Evolutionary conservation across 2,329 filamentous ascomycete genomes (phyloP).

Genomic region (Calycina marina): DNA sequence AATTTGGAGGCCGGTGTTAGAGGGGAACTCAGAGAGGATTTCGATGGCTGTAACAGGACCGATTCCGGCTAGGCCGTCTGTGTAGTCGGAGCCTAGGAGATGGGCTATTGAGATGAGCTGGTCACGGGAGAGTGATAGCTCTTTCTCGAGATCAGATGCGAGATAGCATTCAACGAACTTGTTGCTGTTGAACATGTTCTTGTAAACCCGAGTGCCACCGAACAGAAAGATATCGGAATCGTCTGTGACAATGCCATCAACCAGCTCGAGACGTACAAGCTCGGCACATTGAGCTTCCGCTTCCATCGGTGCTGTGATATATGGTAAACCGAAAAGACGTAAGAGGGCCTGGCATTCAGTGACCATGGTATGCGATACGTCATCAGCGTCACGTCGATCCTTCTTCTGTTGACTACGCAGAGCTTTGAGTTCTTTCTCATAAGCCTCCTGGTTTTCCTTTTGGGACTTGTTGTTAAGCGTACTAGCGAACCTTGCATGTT

Average conservation of each 20-base stretch:
- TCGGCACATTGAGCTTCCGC: constrained; percentile 96
- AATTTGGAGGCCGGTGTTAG: constrained; percentile 40
- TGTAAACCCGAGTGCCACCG: constrained; percentile 90
- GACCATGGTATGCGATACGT: constrained; percentile 93
- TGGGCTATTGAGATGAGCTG: constrained; percentile 85
- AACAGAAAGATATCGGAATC: constrained; percentile 96
- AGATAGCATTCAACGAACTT: constrained; percentile 98
- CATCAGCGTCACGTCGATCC: constrained; percentile 87
- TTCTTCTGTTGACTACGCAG: constrained; percentile 92
- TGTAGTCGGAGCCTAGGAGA: constrained; percentile 86
- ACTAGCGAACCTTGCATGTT: constrained; percentile 3
- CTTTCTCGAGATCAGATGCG: constrained; percentile 66
- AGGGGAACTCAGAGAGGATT: constrained; percentile 77
- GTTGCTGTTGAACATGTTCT: constrained; percentile 99
- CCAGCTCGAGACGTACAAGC: constrained; percentile 70
- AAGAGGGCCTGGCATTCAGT: constrained; percentile 87
- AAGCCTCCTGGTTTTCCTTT: constrained; percentile 58
- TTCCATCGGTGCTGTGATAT: constrained; percentile 97
- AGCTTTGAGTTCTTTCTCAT: constrained; percentile 75
- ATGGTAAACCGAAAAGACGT: constrained; percentile 81
- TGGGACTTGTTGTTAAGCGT: constrained; percentile 51
- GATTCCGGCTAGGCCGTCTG: constrained; percentile 77
- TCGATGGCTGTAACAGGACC: constrained; percentile 92
- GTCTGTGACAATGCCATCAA: constrained; percentile 95
- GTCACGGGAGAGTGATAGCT: constrained; percentile 73